Conservation (phyloP, 2,329 filamentous ascomycete genomes). For the Monosporascus sp. region DNA sequence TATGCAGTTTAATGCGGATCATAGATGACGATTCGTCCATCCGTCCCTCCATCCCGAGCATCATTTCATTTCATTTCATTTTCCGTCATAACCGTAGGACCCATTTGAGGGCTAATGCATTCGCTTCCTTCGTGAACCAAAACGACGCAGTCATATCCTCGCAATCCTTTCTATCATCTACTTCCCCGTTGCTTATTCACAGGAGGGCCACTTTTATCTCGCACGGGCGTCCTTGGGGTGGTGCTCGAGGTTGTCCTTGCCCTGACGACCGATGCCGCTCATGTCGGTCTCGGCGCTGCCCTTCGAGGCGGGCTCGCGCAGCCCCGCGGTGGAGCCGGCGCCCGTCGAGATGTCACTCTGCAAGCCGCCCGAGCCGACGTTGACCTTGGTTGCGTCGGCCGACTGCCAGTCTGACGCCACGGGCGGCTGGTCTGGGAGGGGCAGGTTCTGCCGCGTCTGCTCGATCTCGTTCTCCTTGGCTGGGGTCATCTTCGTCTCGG, state of each 20-base stretch:
- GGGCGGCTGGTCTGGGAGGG: slow-evolving; percentile 73
- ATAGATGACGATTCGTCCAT: background rate
- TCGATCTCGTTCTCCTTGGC: slow-evolving; percentile 63
- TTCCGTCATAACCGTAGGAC: background rate
- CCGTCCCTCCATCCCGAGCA: background rate
- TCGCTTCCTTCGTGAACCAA: background rate
- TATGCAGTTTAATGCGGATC: background rate
- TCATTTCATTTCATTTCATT: background rate
- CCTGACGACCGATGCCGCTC: slow-evolving; percentile 59
- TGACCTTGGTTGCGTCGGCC: slow-evolving; percentile 61
- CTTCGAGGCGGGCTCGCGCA: slow-evolving; percentile 56
- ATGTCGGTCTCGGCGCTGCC: slow-evolving; percentile 46
- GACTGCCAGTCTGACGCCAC: slow-evolving; percentile 75
- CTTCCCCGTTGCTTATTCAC: background rate
- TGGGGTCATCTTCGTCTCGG: slow-evolving; percentile 31
- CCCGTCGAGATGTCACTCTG: slow-evolving; percentile 49
- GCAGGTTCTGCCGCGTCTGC: slow-evolving; percentile 65
- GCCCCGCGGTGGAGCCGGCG: slow-evolving; percentile 42
- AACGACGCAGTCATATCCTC: background rate
- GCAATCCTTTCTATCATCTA: background rate
- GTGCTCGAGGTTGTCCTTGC: slow-evolving; percentile 49
- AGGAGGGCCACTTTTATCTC: slow-evolving; percentile 25
- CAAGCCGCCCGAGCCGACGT: slow-evolving; percentile 60
- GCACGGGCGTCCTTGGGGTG: slow-evolving; percentile 57
- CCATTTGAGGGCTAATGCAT: background rate